Evolutionary conservation across 1,284 basidiomycete species (phyloP), one percentile per base, ranked within the genome.

Genomic region (Ceraceosorus guamensis): DNA sequence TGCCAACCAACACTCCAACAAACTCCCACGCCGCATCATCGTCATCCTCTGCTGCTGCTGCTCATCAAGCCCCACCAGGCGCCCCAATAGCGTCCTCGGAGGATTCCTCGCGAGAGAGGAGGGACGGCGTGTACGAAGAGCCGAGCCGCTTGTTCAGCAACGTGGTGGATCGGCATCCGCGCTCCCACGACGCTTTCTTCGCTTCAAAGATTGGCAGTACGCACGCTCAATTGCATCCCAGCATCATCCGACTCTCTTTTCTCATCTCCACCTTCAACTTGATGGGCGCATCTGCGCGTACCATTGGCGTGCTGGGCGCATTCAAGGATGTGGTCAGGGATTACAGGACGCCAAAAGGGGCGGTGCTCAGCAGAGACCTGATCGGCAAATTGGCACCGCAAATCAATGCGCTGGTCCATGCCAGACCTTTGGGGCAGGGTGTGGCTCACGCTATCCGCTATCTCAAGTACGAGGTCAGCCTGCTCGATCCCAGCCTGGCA

Each of bases 371-470:
- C 46, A 61, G 73, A 24, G 71, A 75, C 48, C 50, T 76, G 24
- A 62, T 76, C 33, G 69, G 66, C 14, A 64, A 56, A 3, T 61
- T 76, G 10, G 66, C 62, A 6, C 61, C 89, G 14, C 91, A 95
- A 81, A 93, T 95, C 65, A 86, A 84, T 31, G 87, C 91, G 77
- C 82, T 93, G 14, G 88, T 91, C 14, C 83, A 87, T 53, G 87
- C 88, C 32, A 81, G 91, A 52, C 88, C 89, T 0, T 87, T 92
- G 85, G 88, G 88, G n/a, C 85, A 90, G n/a, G 89, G 89, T 31
- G 90, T 91, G 84, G 91, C 89, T 0, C 92, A 92, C 71, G 91
- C 91, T 0, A 90, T 91, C 65, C 83, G 92, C 57, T 89, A 93
- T 77, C 81, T 99, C 71, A 98, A 99, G 80, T 82, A 95, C 60